Evolutionary conservation across 1,139 yeast species (phyloP).

Genomic region (Nakaseomyces bracarensis): DNA sequence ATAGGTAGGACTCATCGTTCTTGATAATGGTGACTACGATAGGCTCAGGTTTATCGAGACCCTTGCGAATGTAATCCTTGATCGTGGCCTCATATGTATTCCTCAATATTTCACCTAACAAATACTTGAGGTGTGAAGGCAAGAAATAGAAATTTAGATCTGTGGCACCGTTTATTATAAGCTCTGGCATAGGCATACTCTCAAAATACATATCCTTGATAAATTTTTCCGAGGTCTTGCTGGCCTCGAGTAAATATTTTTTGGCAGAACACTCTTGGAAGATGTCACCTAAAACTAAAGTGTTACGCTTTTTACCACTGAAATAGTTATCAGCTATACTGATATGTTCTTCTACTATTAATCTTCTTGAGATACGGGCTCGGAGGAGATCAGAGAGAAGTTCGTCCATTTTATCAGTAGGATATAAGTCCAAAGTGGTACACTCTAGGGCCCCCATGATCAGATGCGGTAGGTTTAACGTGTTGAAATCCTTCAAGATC

Average conservation of each 20-base stretch:
- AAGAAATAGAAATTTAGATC: constrained; percentile 68
- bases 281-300: constrained; percentile 69
- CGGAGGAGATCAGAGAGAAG: constrained; percentile 71
- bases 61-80: constrained; percentile 34
- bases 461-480: constrained; percentile 72
- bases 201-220: constrained; percentile 43
- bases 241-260: constrained; percentile 44
- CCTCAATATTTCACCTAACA: constrained; percentile 77
- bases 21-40: constrained; percentile 63
- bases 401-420: constrained; percentile 55
- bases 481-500: constrained; percentile 64
- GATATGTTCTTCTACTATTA: constrained; percentile 84
- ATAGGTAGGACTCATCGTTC: constrained; percentile 56
- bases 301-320: constrained; percentile 35
- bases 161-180: constrained; percentile 58
- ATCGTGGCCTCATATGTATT: constrained; percentile 79
- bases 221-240: constrained; percentile 45
- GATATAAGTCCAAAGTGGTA: constrained; percentile 53
- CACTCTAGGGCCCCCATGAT: constrained; percentile 91
- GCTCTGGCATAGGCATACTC: constrained; percentile 57
- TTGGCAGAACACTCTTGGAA: constrained; percentile 69
- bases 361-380: constrained; percentile 80
- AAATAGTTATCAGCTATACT: constrained; percentile 61
- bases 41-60: constrained; percentile 39
- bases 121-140: constrained; percentile 76